Evolutionary conservation across 2,329 filamentous ascomycete species (phyloP).

Genomic region (Geosmithia putterillii): DNA sequence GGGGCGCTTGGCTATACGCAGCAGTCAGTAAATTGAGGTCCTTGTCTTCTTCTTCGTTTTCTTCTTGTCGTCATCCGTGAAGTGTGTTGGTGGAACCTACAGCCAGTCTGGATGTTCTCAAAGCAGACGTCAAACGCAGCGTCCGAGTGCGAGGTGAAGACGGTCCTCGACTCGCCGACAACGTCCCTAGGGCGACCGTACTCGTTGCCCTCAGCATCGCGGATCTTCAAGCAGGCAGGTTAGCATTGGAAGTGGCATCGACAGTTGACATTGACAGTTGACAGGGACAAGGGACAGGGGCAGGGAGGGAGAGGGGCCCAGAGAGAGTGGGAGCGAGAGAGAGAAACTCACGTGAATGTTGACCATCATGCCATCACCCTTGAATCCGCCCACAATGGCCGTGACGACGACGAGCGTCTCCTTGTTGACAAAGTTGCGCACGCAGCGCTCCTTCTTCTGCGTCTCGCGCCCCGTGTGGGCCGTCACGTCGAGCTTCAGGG

Average conservation of each 20-base stretch:
- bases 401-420: slow-evolving; percentile 95
- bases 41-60: neutral
- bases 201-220: slow-evolving; percentile 90
- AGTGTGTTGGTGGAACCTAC: no score
- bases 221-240: slow-evolving; percentile 50
- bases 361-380: slow-evolving; percentile 83
- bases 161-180: slow-evolving; percentile 80
- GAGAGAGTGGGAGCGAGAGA: neutral
- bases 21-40: neutral
- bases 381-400: slow-evolving; percentile 70
- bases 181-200: slow-evolving; percentile 88
- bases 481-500: slow-evolving; percentile 87
- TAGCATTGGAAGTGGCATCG: slow-evolving; percentile 2
- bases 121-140: slow-evolving; percentile 95
- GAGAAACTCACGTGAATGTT: slow-evolving; percentile 81
- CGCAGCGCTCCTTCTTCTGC: slow-evolving; percentile 70
- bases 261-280: neutral
- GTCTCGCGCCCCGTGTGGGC: slow-evolving; percentile 40
- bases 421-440: slow-evolving; percentile 87
- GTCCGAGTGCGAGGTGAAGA: slow-evolving; percentile 87
- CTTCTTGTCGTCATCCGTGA: no score
- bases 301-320: no score
- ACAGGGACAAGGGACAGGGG: neutral
- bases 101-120: slow-evolving; percentile 63
- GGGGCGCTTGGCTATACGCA: slow-evolving; percentile 17